Base-by-base conservation (phyloP, 352 stramenopile genomes). In the Globisporangium abappressorium region DNA sequence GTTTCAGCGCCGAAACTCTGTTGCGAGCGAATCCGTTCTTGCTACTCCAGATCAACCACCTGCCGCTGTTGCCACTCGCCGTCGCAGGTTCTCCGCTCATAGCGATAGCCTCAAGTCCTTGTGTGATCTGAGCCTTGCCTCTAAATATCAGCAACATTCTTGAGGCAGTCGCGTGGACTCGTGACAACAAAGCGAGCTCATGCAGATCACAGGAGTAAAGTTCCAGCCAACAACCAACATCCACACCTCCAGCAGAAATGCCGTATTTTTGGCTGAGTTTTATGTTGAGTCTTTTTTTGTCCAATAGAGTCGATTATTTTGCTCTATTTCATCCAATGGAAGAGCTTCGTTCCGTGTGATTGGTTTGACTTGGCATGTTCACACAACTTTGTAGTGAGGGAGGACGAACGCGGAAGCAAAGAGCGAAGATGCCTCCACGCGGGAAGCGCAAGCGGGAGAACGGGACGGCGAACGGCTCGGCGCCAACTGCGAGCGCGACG, bases 361-460 rank as follows among this genome's bases (percentile, higher is more conserved):
- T 51, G 43, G 22, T 61, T 61, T 46, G 28, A 61, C 20, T 61
- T 64, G 54, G 41, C 30, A 66, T 30, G 38, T 46, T 46, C 38
- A 46, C 38, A 46, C 18, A 51, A 43, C 12, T 43, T 14, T 9
- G 12, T 15, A 43, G 18, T 5, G 14, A 70, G 70, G 69, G 24
- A 51, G 51, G 20, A 78, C 69, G 65, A 61, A 30, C 5, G 7
- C 2, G 15, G 34, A 22, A 61, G 55, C 55, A 46, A 61, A 41
- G 30, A 46, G 55, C 28, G 34, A 65, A 18, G 54, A 71, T 71
- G 66, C 49, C 59, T 62, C 47, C 66, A 57, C 58, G 66, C 26
- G 59, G 58, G 36, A 91, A 93, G 70, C 78, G 86, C 38, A 88
- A 91, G 80, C 82, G 83, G 58, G 77, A 84, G 67, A 57, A 64